Base-by-base conservation (phyloP, 2,329 filamentous ascomycete species). In the Simplicillium sp. region DNA sequence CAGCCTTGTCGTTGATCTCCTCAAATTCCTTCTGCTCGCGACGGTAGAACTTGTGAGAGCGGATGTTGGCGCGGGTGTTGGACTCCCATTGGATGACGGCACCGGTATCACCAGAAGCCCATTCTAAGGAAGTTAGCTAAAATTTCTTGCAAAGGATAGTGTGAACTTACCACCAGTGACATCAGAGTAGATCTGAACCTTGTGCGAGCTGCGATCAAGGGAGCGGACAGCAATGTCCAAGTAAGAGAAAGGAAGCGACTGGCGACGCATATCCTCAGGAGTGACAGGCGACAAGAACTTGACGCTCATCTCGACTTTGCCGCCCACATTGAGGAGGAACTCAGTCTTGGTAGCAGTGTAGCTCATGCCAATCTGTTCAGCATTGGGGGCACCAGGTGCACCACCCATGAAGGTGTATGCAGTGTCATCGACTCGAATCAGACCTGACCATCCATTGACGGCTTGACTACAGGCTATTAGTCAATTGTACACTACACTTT, bases 261-360 rank as follows among this genome's bases (percentile, higher is more conserved):
- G 82, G 29, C 82, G 67, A 45, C 70, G 70, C 15, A 83, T 57
- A 51, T 88, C 83, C 25, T 75, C 62, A 1, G 82, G 77, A 14
- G 74, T 82, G 13, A 88, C 68, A 0, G 84, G 82, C 0, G 82
- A 85, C 36, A 87, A 56, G 52, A 88, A 89, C 0, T 75, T 83
- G 40, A 82, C 70, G 14, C 71, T 83, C 66, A 89, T 66, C 41
- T 71, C 62, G 7, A 88, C 68, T 44, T 73, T 71, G 20, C 69
- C 69, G 31, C 58, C 77, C 12, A 82, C 77, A 46, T 78, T 68
- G 64, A 86, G 77, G 8, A 70, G 77, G 56, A 87, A 88, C 17
- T 75, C 75, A 50, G 80, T 86, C 53, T 70, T 73, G 4, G 84
- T 87, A 1, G 83, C 82, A 1, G 84, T 87, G 55, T 87, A 87